Evolutionary conservation across 768 basidiomycete genomes (phyloP), one percentile per base, ranked within the genome.

Genomic region (Hemileccinum rubropunctum): DNA sequence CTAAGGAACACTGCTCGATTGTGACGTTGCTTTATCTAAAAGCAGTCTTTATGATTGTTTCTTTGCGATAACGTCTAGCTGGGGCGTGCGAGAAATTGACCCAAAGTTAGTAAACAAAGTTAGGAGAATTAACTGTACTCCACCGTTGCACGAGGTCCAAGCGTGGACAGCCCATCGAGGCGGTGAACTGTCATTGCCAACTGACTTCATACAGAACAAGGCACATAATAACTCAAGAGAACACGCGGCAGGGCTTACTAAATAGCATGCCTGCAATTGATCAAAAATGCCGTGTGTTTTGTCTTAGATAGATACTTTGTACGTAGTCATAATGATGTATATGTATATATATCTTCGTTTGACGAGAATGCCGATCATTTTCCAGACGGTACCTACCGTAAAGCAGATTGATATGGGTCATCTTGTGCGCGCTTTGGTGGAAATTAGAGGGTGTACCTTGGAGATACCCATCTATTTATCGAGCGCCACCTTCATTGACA

Each of bases 311-410:
- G 23, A 23, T 23, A 23, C 23, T 3, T 3, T 6, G 23, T 30
- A 36, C 32, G n/a, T 10, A n/a, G 27, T 12, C 18, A 37, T 17
- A 37, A 37, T 18, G 8, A 10, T 17, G 8, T 30, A 30, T 30
- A 9, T 30, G 8, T 30, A 30, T 30, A 30, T 42, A 15, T 14
- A 27, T n/a, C 39, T 48, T 48, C n/a, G 30, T 48, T 30, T 33
- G 44, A 43, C 33, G 17, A 46, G 21, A 28, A 42, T 3, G 54
- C 40, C 45, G 37, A 61, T 59, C 55, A 33, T 42, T 44, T 43
- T 56, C 27, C 10, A 32, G 15, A 20, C 4, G 20, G 30, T 7
- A 7, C 33, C 27, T 30, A 45, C 38, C 18, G 35, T 50, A 47
- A 46, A 45, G 40, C 33, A 32, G 21, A 28, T 36, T 23, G 35